Conservation (phyloP, 768 basidiomycete genomes). For the Agaricus subrufescens region DNA sequence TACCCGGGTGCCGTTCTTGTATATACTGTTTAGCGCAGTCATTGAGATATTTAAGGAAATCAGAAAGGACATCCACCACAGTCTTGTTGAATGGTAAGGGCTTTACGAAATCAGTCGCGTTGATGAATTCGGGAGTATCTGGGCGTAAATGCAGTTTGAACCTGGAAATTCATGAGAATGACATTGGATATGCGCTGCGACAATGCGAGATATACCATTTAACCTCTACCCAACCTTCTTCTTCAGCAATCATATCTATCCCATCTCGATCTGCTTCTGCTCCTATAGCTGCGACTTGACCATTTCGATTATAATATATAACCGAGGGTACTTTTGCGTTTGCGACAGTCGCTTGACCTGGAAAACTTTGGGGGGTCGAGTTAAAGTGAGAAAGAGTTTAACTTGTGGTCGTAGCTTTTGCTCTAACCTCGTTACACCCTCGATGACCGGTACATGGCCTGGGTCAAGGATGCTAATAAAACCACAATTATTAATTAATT, state of each 20-base stretch:
- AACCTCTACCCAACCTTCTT: slow-evolving; percentile 11
- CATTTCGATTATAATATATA: slow-evolving; percentile 12
- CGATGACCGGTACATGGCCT: slow-evolving; percentile 21
- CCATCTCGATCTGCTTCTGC: slow-evolving; percentile 13
- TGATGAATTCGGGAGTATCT: slow-evolving; percentile 11
- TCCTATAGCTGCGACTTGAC: slow-evolving; percentile 9
- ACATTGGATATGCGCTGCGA: neutral
- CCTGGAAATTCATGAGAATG: slow-evolving; percentile 14
- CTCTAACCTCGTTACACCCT: slow-evolving; percentile 19
- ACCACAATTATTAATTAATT: neutral
- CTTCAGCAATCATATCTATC: slow-evolving; percentile 10
- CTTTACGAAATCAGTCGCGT: slow-evolving; percentile 18
- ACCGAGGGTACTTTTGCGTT: slow-evolving; percentile 14
- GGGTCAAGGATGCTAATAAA: slow-evolving; percentile 20
- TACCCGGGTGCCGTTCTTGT: slow-evolving; percentile 33
- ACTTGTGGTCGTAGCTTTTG: neutral
- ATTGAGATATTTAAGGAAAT: slow-evolving; percentile 45
- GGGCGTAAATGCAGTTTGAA: slow-evolving; percentile 32
- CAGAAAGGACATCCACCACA: slow-evolving; percentile 35
- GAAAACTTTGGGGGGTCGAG: slow-evolving; percentile 9
- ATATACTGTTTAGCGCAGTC: slow-evolving; percentile 41
- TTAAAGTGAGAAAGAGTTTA: neutral
- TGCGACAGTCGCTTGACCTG: slow-evolving; percentile 12
- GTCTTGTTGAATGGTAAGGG: slow-evolving; percentile 37
- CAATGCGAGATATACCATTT: slow-evolving; percentile 7